A percentile compares a stretch with the other conserved stretches of the same genome.
These are phyloP conservation scores for Pestalotiopsis sp. DNA, from an alignment of 2,329 filamentous ascomycete species.

Conservation along the genomic window DNA sequence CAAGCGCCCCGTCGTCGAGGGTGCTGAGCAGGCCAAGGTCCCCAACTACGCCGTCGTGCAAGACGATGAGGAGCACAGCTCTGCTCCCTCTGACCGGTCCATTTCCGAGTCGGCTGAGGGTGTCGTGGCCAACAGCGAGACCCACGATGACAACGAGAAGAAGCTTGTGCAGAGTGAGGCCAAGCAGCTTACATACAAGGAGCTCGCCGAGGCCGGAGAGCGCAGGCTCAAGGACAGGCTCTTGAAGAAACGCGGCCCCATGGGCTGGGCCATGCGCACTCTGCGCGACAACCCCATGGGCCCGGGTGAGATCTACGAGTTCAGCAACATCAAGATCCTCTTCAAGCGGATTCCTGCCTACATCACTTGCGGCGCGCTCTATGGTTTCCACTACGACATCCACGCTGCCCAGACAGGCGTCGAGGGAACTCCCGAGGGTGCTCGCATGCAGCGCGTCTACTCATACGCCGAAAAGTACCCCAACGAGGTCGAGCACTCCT, in stretches of 20 bases:
- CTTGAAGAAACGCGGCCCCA: constrained; percentile 62
- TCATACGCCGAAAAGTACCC: constrained; percentile 65
- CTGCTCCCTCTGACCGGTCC: constrained; percentile 29
- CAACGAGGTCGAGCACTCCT: constrained; percentile 72
- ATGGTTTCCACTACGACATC: constrained; percentile 82
- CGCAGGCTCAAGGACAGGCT: constrained; percentile 66
- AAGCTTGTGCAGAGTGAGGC: constrained; percentile 49
- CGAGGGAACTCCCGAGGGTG: constrained; percentile 71
- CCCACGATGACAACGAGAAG: constrained; percentile 42
- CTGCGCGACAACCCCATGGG: constrained; percentile 76
- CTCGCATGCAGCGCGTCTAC: constrained; percentile 72
- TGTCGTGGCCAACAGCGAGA: neutral
- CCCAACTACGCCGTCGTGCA: constrained; percentile 81
- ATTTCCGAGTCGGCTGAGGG: constrained; percentile 22
- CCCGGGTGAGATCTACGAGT: constrained; percentile 73
- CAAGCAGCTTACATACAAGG: constrained; percentile 61
- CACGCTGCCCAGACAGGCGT: constrained; percentile 75
- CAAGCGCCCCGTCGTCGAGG: constrained; percentile 57
- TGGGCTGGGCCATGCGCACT: constrained; percentile 83
- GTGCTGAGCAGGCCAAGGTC: constrained; percentile 58
- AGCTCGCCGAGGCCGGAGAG: constrained; percentile 60
- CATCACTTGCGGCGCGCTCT: constrained; percentile 65
- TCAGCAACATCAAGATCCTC: constrained; percentile 67
- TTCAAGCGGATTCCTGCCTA: constrained; percentile 71
- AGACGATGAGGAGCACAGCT: constrained; percentile 53